Percentiles rank a stretch among this genome's conserved stretches.
Conservation (phyloP, 257 asterid species). For the Lycium barbarum region DNA sequence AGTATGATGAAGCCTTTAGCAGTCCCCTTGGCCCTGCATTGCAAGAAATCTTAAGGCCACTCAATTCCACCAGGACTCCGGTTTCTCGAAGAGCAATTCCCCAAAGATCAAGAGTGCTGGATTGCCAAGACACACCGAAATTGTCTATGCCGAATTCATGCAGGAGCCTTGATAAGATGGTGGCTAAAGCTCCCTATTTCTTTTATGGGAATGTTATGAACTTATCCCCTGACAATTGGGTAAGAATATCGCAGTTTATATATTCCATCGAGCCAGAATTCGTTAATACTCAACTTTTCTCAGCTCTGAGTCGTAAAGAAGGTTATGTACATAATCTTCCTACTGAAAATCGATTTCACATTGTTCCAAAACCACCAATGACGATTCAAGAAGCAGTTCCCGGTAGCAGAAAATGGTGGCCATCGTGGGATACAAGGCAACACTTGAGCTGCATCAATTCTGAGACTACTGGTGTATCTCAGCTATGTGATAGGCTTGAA, state of each 20-base stretch:
- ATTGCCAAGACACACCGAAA: slow-evolving; percentile 48
- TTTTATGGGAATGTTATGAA: slow-evolving; percentile 64
- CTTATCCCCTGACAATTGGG: slow-evolving; percentile 70
- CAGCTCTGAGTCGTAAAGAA: slow-evolving; percentile 77
- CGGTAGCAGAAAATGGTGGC: slow-evolving; percentile 71
- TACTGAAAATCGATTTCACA: slow-evolving; percentile 58
- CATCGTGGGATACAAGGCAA: slow-evolving; percentile 85
- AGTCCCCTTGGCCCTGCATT: slow-evolving; percentile 39
- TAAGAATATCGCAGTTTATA: slow-evolving; percentile 71
- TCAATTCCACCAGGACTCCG: slow-evolving; percentile 35
- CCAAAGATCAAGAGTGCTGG: slow-evolving; percentile 39
- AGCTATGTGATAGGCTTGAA: slow-evolving; percentile 65
- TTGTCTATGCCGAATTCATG: slow-evolving; percentile 51
- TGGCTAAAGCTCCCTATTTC: slow-evolving; percentile 80
- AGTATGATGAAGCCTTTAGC: slow-evolving; percentile 48
- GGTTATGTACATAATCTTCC: slow-evolving; percentile 94
- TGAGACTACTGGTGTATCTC: slow-evolving; percentile 50
- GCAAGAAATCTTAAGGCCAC: slow-evolving; percentile 48
- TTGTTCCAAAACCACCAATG: slow-evolving; percentile 72
- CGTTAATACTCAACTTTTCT: slow-evolving; percentile 53
- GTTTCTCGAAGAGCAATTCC: slow-evolving; percentile 40
- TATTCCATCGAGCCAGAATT: slow-evolving; percentile 78
- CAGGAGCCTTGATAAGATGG: slow-evolving; percentile 51
- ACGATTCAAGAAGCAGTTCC: slow-evolving; percentile 76
- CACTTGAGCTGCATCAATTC: slow-evolving; percentile 53